Evolutionary conservation across 148 eudicot species (phyloP).

Genomic region (Spergularia bocconei): DNA sequence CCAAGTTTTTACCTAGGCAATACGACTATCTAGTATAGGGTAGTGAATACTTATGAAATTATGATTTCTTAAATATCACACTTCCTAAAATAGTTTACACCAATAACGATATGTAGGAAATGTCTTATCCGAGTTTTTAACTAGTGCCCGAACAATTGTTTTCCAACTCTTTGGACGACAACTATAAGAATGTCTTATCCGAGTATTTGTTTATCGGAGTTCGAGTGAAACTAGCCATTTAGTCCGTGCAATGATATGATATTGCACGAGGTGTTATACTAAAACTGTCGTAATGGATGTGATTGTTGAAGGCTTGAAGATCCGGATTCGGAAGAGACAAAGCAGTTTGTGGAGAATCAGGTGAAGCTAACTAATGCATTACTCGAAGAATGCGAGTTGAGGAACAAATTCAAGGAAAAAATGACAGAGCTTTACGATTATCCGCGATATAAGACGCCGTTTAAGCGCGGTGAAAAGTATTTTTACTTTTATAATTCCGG

Average conservation of each 20-base stretch:
- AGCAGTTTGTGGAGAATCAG: constrained; percentile 74
- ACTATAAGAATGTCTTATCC: background rate
- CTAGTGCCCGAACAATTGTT: too few relatives aligned
- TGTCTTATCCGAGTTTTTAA: too few relatives aligned
- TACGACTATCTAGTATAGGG: too few relatives aligned
- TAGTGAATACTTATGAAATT: too few relatives aligned
- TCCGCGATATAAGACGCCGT: constrained; percentile 71
- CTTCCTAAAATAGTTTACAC: too few relatives aligned
- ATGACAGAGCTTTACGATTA: constrained; percentile 69
- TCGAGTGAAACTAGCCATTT: background rate
- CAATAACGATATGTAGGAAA: too few relatives aligned
- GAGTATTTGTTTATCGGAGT: background rate
- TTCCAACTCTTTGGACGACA: too few relatives aligned
- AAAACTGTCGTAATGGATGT: too few relatives aligned
- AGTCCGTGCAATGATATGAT: too few relatives aligned
- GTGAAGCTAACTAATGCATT: constrained; percentile 68
- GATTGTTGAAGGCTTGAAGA: constrained; percentile 71
- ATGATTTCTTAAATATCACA: too few relatives aligned
- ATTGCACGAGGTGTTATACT: too few relatives aligned
- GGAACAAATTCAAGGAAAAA: constrained; percentile 62
- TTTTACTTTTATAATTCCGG: constrained; percentile 91
- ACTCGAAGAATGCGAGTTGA: constrained; percentile 63
- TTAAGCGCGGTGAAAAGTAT: constrained; percentile 69
- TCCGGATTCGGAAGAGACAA: constrained; percentile 85
- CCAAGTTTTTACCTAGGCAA: too few relatives aligned